Conservation (phyloP, 768 basidiomycete species). For the Lactarius sanguifluus region DNA sequence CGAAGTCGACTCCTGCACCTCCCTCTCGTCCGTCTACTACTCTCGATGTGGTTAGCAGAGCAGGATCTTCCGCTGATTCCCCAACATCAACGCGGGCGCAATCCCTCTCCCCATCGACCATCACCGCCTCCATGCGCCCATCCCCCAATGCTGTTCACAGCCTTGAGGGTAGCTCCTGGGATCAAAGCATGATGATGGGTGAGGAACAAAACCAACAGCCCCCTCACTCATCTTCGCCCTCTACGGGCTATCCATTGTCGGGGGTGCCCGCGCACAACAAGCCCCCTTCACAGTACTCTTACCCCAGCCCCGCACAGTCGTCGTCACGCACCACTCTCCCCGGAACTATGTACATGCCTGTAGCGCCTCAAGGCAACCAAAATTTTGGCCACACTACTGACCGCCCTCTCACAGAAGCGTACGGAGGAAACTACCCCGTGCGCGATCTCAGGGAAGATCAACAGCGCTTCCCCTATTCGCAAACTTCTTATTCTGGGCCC, state of each 20-base stretch:
- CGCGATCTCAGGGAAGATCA: constrained; percentile 51
- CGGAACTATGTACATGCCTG: constrained; percentile 41
- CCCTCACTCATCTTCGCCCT: constrained; percentile 37
- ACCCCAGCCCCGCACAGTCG: constrained; percentile 30
- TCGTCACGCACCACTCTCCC: constrained; percentile 46
- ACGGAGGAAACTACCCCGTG: constrained; percentile 45
- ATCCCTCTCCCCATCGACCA: constrained; percentile 61
- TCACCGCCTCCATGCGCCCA: constrained; percentile 48
- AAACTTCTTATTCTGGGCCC: constrained; percentile 44
- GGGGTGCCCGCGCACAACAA: constrained; percentile 19
- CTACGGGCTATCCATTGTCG: constrained; percentile 34
- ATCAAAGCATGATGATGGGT: constrained; percentile 52
- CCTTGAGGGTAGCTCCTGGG: constrained; percentile 56
- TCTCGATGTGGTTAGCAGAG: constrained; percentile 29
- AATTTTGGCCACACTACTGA: constrained; percentile 52
- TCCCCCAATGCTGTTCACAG: constrained; percentile 35
- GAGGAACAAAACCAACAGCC: constrained; percentile 41
- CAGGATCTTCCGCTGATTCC: constrained; percentile 36
- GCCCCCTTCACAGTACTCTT: constrained; percentile 24
- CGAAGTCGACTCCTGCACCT: constrained; percentile 38
- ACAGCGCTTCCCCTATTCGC: constrained; percentile 54
- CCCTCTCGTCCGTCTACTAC: constrained; percentile 17
- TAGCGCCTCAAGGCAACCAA: constrained; percentile 33
- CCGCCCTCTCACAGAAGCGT: constrained; percentile 48
- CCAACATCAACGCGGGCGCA: constrained; percentile 51